Conservation (phyloP, 805 yeast species). For the Ogataea pignaliae region DNA sequence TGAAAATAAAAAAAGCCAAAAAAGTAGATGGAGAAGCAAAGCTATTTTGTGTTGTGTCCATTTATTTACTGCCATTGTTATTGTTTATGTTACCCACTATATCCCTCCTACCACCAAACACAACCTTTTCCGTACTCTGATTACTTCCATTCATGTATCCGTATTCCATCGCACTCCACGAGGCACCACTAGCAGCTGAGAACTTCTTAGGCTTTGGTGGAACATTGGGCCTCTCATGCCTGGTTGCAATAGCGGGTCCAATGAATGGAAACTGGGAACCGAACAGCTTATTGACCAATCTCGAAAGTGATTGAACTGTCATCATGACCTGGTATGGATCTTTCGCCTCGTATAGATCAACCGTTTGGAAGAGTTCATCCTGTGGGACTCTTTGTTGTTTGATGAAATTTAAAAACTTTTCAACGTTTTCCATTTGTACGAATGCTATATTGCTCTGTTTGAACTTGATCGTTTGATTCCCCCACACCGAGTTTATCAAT, state of each 20-base stretch:
- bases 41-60: too few relatives aligned
- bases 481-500: slow-evolving; percentile 38
- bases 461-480: slow-evolving; percentile 37
- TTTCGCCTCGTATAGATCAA: slow-evolving; percentile 64
- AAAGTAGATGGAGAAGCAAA: too few relatives aligned
- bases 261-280: slow-evolving; percentile 41
- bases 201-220: slow-evolving; percentile 54
- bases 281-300: slow-evolving; percentile 58
- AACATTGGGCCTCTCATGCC: slow-evolving; percentile 42
- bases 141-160: slow-evolving; percentile 58
- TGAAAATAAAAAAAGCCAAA: too few relatives aligned
- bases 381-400: slow-evolving; percentile 66
- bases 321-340: slow-evolving; percentile 80
- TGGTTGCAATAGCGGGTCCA: slow-evolving; percentile 53
- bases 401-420: slow-evolving; percentile 62
- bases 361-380: slow-evolving; percentile 77
- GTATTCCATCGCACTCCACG: slow-evolving; percentile 57
- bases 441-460: slow-evolving; percentile 70
- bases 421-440: slow-evolving; percentile 80
- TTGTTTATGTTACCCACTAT: slow-evolving; percentile 26
- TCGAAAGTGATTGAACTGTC: slow-evolving; percentile 66
- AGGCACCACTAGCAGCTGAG: slow-evolving; percentile 28
- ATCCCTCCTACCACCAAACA: slow-evolving; percentile 49
- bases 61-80: slow-evolving; percentile 1
- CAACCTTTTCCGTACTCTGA: slow-evolving; percentile 48